Conservation (phyloP, 768 basidiomycete genomes). For the Ephemerocybe angulata region DNA sequence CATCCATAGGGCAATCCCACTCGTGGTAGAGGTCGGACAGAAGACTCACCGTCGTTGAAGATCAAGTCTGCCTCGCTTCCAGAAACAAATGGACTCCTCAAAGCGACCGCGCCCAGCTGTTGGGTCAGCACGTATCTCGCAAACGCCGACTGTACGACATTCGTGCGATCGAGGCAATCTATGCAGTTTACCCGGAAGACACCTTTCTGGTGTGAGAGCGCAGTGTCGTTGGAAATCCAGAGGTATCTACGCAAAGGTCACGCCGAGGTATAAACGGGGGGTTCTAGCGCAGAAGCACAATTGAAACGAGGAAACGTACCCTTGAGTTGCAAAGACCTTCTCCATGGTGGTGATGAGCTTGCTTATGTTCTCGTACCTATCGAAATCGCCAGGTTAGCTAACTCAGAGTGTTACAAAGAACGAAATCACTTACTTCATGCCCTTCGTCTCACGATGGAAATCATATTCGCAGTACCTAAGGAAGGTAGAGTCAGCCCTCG, state of each 20-base stretch:
- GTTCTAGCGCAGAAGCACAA: no score
- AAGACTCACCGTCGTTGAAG: slow-evolving; percentile 79
- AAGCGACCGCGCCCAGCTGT: slow-evolving; percentile 70
- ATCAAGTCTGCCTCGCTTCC: slow-evolving; percentile 63
- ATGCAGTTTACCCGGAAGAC: slow-evolving; percentile 93
- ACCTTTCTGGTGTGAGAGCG: slow-evolving; percentile 80
- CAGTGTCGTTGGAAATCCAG: slow-evolving; percentile 69
- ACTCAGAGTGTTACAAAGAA: not conserved
- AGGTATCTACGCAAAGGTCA: slow-evolving; percentile 63
- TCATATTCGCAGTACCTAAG: slow-evolving; percentile 80
- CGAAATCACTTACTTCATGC: slow-evolving; percentile 72
- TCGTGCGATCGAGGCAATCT: slow-evolving; percentile 92
- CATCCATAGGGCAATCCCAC: no score
- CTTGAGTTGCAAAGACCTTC: slow-evolving; percentile 74
- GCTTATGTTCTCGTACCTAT: slow-evolving; percentile 85
- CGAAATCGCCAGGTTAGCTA: not conserved
- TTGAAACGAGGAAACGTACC: slow-evolving; percentile 49
- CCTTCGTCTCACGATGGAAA: slow-evolving; percentile 89
- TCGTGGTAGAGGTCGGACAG: no score
- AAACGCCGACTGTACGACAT: slow-evolving; percentile 95
- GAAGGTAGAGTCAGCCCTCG: not conserved
- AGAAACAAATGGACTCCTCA: slow-evolving; percentile 51
- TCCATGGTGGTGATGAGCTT: slow-evolving; percentile 71
- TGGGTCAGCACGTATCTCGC: slow-evolving; percentile 76
- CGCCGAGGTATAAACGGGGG: no score